Evolutionary conservation across 164 flowering plant genomes (phyloP), one percentile per base, ranked within the genome.

Genomic region (Macadamia integrifolia): DNA sequence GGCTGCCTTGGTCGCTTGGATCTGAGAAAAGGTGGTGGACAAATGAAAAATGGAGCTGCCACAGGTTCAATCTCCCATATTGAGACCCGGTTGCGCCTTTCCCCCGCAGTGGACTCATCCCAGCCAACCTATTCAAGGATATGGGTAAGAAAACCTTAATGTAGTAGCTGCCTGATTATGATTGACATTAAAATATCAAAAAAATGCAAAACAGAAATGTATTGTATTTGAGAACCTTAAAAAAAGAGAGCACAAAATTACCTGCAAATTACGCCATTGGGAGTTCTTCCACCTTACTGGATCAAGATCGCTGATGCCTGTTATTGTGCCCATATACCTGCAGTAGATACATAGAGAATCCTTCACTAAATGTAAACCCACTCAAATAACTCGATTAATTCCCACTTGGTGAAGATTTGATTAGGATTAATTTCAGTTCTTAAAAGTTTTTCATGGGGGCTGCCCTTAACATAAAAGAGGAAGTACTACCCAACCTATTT

Each of bases 41-140:
- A 92, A 60, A 94, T 86, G 79, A 87, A 92, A 83, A 90, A 92
- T 61, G 99, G 99, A 74, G 97, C 91, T n/a, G 93, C 88, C 61
- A 95, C 97, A 23, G 99, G 99, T 76, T 95, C 99, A 74, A 95
- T 95, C 69, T 95, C 98, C 99, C 99, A 95, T 17, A 90, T 75
- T 23, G 99, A 95, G 66, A 92, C 98, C 15, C 98, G 82, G 52
- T 80, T 89, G 18, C 91, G 92, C 79, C 85, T 85, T 78, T 92
- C 99, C 55, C 97, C 96, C 66, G 93, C 84, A 44, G 96, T 85
- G 62, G 98, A 90, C 71, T 95, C 99, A 80, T 95, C 99, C 99
- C 99, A 94, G 17, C 96, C 97, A 79, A 94, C 98, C 98, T 93
- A 73, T 52, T 55, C 12, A 67, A 64, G 12, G 18, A 58, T 13